A percentile compares a stretch with the other conserved stretches of the same genome.
These are phyloP conservation scores for Nitzschia putrida DNA, from an alignment of 108 stramenopile species.

Conservation along the genomic window DNA sequence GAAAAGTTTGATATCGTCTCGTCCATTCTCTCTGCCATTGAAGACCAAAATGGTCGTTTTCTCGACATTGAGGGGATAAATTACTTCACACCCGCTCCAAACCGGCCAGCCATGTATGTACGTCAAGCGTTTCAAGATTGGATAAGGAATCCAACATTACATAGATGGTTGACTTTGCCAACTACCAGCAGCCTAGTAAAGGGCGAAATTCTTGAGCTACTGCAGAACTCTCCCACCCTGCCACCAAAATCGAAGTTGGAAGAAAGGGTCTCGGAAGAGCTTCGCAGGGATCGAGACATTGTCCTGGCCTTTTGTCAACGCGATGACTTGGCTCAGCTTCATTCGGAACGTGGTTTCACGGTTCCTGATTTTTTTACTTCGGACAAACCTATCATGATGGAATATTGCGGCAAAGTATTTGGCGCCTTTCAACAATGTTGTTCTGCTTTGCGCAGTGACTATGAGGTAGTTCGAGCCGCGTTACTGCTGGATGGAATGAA, in stretches of 20 bases:
- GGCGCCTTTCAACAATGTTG: conserved; percentile 35
- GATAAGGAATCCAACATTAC: too few species aligned
- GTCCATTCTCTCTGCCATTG: too few species aligned
- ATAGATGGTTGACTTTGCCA: too few species aligned
- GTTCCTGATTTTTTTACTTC: conserved; percentile 28
- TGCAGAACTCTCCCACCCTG: conserved; percentile 15
- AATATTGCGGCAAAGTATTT: conserved; percentile 38
- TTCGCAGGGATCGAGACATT: conserved; percentile 38
- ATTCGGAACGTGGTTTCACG: conserved; percentile 23
- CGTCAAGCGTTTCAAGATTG: too few species aligned
- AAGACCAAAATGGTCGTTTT: too few species aligned
- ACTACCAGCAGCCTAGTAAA: too few species aligned
- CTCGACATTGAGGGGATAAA: too few species aligned
- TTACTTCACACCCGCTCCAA: too few species aligned
- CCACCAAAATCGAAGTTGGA: conserved; percentile 42
- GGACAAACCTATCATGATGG: conserved; percentile 42
- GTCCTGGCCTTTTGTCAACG: conserved; percentile 40
- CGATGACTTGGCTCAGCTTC: conserved; percentile 30
- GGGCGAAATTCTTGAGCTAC: conserved; percentile 22
- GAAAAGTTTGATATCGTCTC: too few species aligned
- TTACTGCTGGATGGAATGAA: conserved; percentile 31
- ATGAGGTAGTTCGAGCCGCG: conserved; percentile 28
- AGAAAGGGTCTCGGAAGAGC: conserved; percentile 21
- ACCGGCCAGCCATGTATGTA: too few species aligned
- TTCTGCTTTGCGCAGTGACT: conserved; percentile 27